Conservation (phyloP, 768 basidiomycete species). For the Mrakia frigida region DNA sequence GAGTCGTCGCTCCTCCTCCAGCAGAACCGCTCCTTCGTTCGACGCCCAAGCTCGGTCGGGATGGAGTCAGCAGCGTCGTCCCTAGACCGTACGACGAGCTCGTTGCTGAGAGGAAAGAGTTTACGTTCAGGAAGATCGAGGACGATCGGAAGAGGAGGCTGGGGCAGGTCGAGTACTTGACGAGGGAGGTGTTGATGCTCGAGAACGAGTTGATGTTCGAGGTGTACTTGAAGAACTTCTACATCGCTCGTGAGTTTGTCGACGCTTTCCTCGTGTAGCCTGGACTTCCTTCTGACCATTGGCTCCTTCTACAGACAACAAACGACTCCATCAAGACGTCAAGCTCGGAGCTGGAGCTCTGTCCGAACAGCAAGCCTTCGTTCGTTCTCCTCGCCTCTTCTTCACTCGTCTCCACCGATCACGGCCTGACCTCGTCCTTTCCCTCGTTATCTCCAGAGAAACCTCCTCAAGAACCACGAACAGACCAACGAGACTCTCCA, state of each 20-base stretch:
- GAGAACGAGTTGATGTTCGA: slow-evolving; percentile 24
- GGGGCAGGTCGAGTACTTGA: slow-evolving; percentile 3
- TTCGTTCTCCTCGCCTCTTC: neutral
- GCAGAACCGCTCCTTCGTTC: neutral
- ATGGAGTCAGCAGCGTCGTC: slow-evolving; percentile 5
- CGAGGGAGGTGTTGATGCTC: slow-evolving; percentile 13
- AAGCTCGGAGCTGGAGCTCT: slow-evolving; percentile 1
- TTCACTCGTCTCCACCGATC: no score
- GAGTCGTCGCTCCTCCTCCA: slow-evolving; percentile 3
- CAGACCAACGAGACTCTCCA: slow-evolving; percentile 4
- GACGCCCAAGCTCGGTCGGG: neutral
- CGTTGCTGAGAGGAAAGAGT: slow-evolving; percentile 8
- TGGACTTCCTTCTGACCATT: neutral
- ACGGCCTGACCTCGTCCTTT: neutral
- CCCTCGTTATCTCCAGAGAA: neutral
- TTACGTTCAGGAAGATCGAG: slow-evolving; percentile 8
- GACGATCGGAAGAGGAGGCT: neutral
- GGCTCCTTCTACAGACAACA: slow-evolving; percentile 1
- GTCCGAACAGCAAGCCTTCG: slow-evolving; percentile 9
- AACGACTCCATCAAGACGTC: slow-evolving; percentile 10
- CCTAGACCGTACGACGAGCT: slow-evolving; percentile 10
- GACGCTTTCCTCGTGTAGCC: neutral
- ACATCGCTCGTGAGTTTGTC: slow-evolving; percentile 17
- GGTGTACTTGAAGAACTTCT: slow-evolving; percentile 24
- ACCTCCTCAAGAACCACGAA: neutral